Evolutionary conservation across 176 grass and related monocot species (phyloP), one percentile per base, ranked within the genome.

Genomic region (Triticum turgidum): DNA sequence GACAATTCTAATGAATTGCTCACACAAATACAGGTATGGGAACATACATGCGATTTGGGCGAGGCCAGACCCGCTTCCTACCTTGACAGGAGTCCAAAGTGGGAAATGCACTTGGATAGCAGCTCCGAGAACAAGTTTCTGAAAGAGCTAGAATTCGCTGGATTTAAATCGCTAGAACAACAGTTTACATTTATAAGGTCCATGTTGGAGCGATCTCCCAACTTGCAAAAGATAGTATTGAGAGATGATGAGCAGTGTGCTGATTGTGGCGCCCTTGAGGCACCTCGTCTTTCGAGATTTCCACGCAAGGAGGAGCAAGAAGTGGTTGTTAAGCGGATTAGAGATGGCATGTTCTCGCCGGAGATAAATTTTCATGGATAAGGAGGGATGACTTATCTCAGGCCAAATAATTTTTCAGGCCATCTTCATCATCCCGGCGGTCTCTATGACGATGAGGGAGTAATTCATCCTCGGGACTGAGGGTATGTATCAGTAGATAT

Each of bases 21-120:
- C 33, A 70, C 67, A 35, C 35, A 38, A 70, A 70, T n/a, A 70
- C 68, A 70, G 68, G 68, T 39, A 39, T 70, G 68, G 68, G 42
- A 49, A 2, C 72, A 75, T 75, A 24, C 72, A 49, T 75, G 72
- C 2, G 72, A 75, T 75, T 6, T 14, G 22, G 34, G 37, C 2
- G 72, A 49, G 1, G 72, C 5, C 42, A 25, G 72, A 75, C 39
- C 44, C 3, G 22, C 39, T 41, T 74, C 42, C 42, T 75, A 17
- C 42, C 47, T 22, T 75, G 72, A 75, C 45, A 75, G 1, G 72
- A 49, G 6, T 49, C 42, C 72, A 49, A 24, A 29, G 7, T 75
- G 72, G 72, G 42, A 75, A 44, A 49, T 75, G 41, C 41, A 75
- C 72, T 75, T 75, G 12, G 6, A 29, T 6, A 25, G 13, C 42